Evolutionary conservation across 176 grass and related monocot genomes (phyloP), one percentile per base, ranked within the genome.

Genomic region (Canna indica): DNA sequence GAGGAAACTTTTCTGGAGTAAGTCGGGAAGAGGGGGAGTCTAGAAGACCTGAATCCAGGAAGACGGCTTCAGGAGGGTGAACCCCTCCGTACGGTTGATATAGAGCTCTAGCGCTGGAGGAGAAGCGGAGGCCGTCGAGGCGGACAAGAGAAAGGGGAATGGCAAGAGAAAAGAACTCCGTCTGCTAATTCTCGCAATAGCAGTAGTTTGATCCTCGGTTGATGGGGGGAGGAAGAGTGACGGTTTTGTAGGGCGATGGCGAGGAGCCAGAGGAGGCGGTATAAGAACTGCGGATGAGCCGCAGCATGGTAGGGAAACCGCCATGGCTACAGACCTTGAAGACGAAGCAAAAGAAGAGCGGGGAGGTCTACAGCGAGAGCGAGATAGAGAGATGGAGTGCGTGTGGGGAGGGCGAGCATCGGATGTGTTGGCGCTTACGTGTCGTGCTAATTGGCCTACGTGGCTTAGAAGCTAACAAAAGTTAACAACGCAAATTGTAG

Each of bases 1-100:
- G 4, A 30, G 18, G 16, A 13, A 59, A 15, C 9, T 15, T 26
- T n/a, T 27, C 26, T 34, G 53, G 5, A 11, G 4, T 29, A 24
- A 13, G 20, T 33, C 45, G 5, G 30, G 12, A 20, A 48, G 20
- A 74, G 68, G 60, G n/a, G 15, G 54, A 29, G 44, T 52, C 16
- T 7, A n/a, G 3, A 57, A 46, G 77, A 97, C 93, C 93, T 97
- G 83, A 45, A 67, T 24, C 88, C 93, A 97, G 14, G 88, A 87
- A 12, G 86, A 11, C 28, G 86, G 93, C 39, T 78, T 90, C 50
- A 92, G 70, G 62, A 97, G 77, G 34, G 88, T 87, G 82, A 92
- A 97, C 1, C 93, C 93, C 77, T 87, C 68, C 18, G 76, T 77
- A 36, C 69, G 58, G 75, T 97, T 84, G 0, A 57, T 85, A 76